phyloP scores from a whole-genome alignment of 805 yeast genomes.

The Metschnikowia borealis region DNA sequence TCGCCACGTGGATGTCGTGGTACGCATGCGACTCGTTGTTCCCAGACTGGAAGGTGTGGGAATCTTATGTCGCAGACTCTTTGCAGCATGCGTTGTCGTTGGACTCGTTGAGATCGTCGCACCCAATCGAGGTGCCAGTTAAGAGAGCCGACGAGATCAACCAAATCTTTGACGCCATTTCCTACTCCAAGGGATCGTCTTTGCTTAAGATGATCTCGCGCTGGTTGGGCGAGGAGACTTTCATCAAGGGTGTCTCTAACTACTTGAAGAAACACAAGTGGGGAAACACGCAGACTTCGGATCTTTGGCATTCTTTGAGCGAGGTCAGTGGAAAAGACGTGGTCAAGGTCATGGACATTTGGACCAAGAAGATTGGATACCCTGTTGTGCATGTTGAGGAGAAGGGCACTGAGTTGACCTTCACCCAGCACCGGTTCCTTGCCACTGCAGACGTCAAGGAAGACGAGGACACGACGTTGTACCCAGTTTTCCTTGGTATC shows the following conservation, averaged over 20 bases:
- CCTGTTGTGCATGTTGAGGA: slow-evolving; percentile 64
- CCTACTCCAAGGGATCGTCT: slow-evolving; percentile 79
- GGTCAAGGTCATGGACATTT: slow-evolving; percentile 65
- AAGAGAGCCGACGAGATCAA: slow-evolving; percentile 73
- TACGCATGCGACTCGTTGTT: slow-evolving; percentile 69
- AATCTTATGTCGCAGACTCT: slow-evolving; percentile 72
- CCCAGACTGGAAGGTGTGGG: slow-evolving; percentile 88
- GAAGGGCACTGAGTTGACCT: slow-evolving; percentile 42
- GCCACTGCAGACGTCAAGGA: slow-evolving; percentile 73
- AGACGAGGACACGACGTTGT: slow-evolving; percentile 65
- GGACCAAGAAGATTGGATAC: slow-evolving; percentile 79
- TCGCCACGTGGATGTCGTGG: slow-evolving; percentile 92
- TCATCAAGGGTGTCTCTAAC: slow-evolving; percentile 74
- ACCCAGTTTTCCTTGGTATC: slow-evolving; percentile 68
- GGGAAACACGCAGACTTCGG: slow-evolving; percentile 73
- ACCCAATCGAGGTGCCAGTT: slow-evolving; percentile 82
- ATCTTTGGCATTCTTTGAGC: slow-evolving; percentile 70
- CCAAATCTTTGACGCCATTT: slow-evolving; percentile 81
- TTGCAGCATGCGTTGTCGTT: slow-evolving; percentile 70
- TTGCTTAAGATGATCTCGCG: slow-evolving; percentile 73
- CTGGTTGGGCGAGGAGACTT: slow-evolving; percentile 75
- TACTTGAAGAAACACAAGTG: slow-evolving; percentile 73
- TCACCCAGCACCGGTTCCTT: slow-evolving; percentile 71
- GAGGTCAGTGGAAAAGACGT: slow-evolving; percentile 73
- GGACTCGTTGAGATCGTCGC: slow-evolving; percentile 79